Conservation (phyloP, 805 yeast species). For the Candida hungchunana region DNA sequence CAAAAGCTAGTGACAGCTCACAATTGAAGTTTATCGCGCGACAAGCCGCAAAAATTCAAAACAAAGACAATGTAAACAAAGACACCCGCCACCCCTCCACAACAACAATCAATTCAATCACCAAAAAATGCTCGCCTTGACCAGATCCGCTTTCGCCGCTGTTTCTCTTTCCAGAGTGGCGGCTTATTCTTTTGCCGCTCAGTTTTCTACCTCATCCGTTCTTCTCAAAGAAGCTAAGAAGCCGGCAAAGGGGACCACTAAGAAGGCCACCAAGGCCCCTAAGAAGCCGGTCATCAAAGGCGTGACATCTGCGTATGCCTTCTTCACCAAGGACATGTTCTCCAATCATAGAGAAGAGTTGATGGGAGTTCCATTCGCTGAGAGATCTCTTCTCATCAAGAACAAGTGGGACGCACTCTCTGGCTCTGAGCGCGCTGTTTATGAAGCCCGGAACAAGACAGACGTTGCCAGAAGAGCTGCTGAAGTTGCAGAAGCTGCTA, state of each 20-base stretch:
- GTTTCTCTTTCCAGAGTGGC: no score
- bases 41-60: no score
- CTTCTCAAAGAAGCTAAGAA: no score
- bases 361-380: conserved; percentile 11
- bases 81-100: no score
- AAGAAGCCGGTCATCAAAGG: conserved; percentile 12
- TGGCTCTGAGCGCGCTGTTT: conserved; percentile 13
- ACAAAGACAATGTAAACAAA: no score
- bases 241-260: not conserved
- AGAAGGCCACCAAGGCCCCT: conserved; percentile 8
- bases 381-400: conserved; percentile 10
- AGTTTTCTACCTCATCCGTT: no score
- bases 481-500: conserved; percentile 16
- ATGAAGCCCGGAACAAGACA: conserved; percentile 6
- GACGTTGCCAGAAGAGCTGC: conserved; percentile 15
- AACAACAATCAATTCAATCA: no score
- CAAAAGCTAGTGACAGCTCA: no score
- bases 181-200: no score
- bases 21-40: no score
- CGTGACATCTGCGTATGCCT: conserved; percentile 9
- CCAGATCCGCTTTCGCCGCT: no score
- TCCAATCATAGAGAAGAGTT: conserved; percentile 11
- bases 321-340: conserved; percentile 15
- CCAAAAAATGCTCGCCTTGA: no score
- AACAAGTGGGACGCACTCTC: conserved; percentile 15